Conservation (phyloP, 352 stramenopile genomes). For the Globisporangium iwayamae region DNA sequence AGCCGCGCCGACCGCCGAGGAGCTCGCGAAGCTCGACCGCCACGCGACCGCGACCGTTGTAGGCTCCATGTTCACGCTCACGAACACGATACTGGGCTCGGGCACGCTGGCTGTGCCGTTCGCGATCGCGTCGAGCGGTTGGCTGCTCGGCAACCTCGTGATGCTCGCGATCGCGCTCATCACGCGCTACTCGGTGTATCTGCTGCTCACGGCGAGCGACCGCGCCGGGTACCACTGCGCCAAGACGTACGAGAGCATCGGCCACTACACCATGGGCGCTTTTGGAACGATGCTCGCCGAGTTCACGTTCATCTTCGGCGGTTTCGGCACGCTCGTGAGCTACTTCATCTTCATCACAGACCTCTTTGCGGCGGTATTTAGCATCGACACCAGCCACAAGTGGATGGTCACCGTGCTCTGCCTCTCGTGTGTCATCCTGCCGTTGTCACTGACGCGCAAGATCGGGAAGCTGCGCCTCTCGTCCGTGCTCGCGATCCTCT, state of each 20-base stretch:
- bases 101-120: slow-evolving; percentile 72
- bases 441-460: slow-evolving; percentile 51
- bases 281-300: slow-evolving; percentile 58
- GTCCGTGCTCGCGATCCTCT: slow-evolving; percentile 60
- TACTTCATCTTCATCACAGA: slow-evolving; percentile 84
- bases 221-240: slow-evolving; percentile 50
- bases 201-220: slow-evolving; percentile 64
- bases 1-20: slow-evolving; percentile 14
- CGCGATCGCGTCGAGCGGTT: slow-evolving; percentile 67
- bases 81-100: slow-evolving; percentile 74
- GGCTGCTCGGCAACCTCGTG: slow-evolving; percentile 58
- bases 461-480: slow-evolving; percentile 61
- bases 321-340: slow-evolving; percentile 75
- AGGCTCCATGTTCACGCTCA: slow-evolving; percentile 70
- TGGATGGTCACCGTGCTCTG: slow-evolving; percentile 53
- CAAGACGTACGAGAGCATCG: slow-evolving; percentile 74
- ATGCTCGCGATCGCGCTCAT: slow-evolving; percentile 71
- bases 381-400: slow-evolving; percentile 34
- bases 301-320: slow-evolving; percentile 85
- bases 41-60: slow-evolving; percentile 47
- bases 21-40: slow-evolving; percentile 21
- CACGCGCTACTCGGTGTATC: slow-evolving; percentile 71
- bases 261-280: slow-evolving; percentile 66
- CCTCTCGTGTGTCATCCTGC: slow-evolving; percentile 40
- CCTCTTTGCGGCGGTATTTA: slow-evolving; percentile 47